Conservation (phyloP, 345 rosid species). For the Camelina neglecta region DNA sequence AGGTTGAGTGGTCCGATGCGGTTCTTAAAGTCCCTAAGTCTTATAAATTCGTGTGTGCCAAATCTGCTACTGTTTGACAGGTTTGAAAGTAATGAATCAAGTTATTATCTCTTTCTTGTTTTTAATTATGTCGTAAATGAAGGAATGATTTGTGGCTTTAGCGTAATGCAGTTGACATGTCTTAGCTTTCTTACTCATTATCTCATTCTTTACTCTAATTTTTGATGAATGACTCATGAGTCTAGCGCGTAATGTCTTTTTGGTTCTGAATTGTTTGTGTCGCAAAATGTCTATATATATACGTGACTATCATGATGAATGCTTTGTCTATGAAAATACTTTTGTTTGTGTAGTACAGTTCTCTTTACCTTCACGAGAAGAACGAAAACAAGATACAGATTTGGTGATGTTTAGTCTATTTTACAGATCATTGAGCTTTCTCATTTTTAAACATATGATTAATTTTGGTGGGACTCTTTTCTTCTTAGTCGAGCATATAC, state of each 20-base stretch:
- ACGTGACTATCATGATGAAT: background rate
- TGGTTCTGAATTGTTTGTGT: background rate
- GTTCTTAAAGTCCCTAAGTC: conserved; percentile 52
- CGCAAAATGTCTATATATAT: background rate
- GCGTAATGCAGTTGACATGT: background rate
- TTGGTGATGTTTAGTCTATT: too few relatives aligned
- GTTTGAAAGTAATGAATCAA: background rate
- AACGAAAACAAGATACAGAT: too few relatives aligned
- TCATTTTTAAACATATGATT: too few relatives aligned
- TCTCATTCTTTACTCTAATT: too few relatives aligned
- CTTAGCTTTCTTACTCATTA: background rate
- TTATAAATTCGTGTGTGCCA: conserved; percentile 53
- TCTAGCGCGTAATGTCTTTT: background rate
- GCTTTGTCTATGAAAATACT: background rate
- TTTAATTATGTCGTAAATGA: background rate
- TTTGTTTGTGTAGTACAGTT: background rate
- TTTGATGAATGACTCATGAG: background rate
- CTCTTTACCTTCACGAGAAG: too few relatives aligned
- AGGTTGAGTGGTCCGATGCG: background rate
- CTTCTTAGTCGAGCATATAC: too few relatives aligned
- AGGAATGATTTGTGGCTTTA: background rate
- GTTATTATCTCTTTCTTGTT: background rate
- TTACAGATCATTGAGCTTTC: too few relatives aligned
- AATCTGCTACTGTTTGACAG: conserved; percentile 43
- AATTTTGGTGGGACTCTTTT: too few relatives aligned